phyloP scores from a whole-genome alignment of 768 basidiomycete species.

The Mycena maculata region DNA sequence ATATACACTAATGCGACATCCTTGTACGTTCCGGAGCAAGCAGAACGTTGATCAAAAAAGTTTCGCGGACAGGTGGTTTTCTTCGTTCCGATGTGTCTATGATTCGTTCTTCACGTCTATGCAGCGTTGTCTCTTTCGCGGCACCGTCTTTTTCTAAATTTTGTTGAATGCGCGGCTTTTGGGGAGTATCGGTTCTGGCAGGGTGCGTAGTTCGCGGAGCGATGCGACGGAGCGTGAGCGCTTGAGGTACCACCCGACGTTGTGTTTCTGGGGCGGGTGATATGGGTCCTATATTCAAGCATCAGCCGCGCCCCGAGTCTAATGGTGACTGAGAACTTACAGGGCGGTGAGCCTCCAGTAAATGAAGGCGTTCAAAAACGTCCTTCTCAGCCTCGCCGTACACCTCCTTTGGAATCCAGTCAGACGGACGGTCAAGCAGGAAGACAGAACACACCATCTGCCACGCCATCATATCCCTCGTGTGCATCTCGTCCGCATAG shows the following conservation, averaged over 20 bases:
- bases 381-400: slow-evolving; percentile 45
- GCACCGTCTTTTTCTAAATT: neutral
- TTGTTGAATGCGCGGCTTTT: slow-evolving; percentile 1
- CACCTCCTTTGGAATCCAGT: slow-evolving; percentile 41
- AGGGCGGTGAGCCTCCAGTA: slow-evolving; percentile 43
- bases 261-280: slow-evolving; percentile 48
- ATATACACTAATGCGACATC: neutral
- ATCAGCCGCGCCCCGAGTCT: neutral
- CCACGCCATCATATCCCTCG: slow-evolving; percentile 49
- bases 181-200: slow-evolving; percentile 31
- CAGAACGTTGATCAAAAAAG: neutral
- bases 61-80: neutral
- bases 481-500: slow-evolving; percentile 51
- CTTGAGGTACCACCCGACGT: slow-evolving; percentile 54
- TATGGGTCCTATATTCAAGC: slow-evolving; percentile 49
- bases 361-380: slow-evolving; percentile 44
- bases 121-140: neutral
- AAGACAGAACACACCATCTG: slow-evolving; percentile 40
- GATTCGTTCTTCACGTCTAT: neutral
- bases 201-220: slow-evolving; percentile 49
- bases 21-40: slow-evolving; percentile 1
- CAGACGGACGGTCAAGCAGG: no score
- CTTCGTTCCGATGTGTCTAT: slow-evolving; percentile 2
- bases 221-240: slow-evolving; percentile 51
- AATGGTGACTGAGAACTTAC: slow-evolving; percentile 38